phyloP scores from a whole-genome alignment of 2,329 filamentous ascomycete species.

The Penicillium fuscoglaucum region DNA sequence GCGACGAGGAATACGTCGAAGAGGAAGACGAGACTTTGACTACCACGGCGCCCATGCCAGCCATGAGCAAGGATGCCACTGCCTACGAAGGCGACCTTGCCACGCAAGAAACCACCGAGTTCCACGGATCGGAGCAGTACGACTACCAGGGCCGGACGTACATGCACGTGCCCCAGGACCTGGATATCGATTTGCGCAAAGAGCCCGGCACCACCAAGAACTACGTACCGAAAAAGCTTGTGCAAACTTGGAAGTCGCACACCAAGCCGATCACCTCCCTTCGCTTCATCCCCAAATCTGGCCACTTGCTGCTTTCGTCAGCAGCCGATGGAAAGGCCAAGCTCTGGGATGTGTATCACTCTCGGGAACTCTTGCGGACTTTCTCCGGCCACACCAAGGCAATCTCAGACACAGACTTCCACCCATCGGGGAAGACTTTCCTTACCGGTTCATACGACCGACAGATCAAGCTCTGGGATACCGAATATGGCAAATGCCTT shows the following conservation, averaged over 20 bases:
- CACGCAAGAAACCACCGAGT: conserved; percentile 76
- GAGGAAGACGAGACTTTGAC: conserved; percentile 60
- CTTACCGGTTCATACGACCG: conserved; percentile 90
- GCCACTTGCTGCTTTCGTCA: conserved; percentile 86
- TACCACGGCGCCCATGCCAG: conserved; percentile 47
- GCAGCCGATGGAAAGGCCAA: conserved; percentile 88
- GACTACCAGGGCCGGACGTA: conserved; percentile 96
- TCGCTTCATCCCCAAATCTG: conserved; percentile 84
- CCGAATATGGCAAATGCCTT: conserved; percentile 86
- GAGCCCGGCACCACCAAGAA: conserved; percentile 79
- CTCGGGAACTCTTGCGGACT: conserved; percentile 83
- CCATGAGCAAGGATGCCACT: conserved; percentile 53
- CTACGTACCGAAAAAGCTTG: conserved; percentile 89
- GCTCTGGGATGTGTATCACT: conserved; percentile 92
- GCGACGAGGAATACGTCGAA: conserved; percentile 77
- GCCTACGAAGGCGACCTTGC: conserved; percentile 57
- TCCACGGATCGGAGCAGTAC: conserved; percentile 78
- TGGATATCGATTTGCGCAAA: conserved; percentile 82
- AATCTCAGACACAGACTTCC: conserved; percentile 87
- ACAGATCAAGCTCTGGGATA: conserved; percentile 97
- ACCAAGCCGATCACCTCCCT: conserved; percentile 83
- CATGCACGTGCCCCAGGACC: conserved; percentile 93
- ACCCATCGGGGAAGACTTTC: conserved; percentile 77
- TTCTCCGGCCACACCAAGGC: conserved; percentile 89
- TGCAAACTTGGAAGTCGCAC: conserved; percentile 86